Percentiles rank a stretch among this genome's conserved stretches.
Evolutionary conservation across 1,284 basidiomycete species (phyloP).

Genomic region (Malassezia sympodialis): DNA sequence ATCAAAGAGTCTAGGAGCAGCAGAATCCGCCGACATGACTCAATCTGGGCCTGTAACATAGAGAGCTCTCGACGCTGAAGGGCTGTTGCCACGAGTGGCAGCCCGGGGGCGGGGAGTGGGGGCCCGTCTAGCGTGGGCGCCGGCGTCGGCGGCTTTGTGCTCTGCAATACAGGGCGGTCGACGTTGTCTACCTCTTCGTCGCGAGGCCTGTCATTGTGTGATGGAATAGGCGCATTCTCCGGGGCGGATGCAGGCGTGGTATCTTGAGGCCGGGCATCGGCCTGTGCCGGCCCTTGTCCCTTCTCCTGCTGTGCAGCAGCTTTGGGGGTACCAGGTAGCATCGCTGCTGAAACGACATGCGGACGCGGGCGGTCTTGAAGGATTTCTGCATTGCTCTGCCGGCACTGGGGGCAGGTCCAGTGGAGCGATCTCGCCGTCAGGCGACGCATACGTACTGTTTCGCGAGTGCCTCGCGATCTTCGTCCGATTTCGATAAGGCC

Average conservation of each 20-base stretch:
- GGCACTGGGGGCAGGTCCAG: conserved; percentile 28
- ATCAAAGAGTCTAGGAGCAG: conserved; percentile 3
- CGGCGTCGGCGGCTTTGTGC: neutral
- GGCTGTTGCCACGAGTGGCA: neutral
- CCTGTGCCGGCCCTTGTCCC: neutral
- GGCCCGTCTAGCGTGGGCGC: neutral
- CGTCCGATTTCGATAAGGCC: conserved; percentile 78
- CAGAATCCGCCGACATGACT: neutral
- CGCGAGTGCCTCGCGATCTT: conserved; percentile 63
- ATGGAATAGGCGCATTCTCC: neutral
- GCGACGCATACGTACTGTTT: neutral
- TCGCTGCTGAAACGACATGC: neutral
- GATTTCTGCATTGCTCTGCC: conserved; percentile 19
- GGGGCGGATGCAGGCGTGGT: neutral
- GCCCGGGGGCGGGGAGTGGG: neutral
- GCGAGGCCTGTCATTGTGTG: neutral
- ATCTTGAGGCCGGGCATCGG: neutral
- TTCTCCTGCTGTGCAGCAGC: neutral
- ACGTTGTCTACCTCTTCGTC: neutral
- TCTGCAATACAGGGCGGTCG: neutral
- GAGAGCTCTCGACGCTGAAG: neutral
- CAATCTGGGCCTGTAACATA: neutral
- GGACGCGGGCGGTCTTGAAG: neutral
- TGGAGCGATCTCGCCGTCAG: conserved; percentile 8
- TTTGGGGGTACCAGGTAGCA: neutral